A percentile compares a stretch with the other conserved stretches of the same genome.
Conservation (phyloP, 2,329 filamentous ascomycete species). For the Nemania sp. region DNA sequence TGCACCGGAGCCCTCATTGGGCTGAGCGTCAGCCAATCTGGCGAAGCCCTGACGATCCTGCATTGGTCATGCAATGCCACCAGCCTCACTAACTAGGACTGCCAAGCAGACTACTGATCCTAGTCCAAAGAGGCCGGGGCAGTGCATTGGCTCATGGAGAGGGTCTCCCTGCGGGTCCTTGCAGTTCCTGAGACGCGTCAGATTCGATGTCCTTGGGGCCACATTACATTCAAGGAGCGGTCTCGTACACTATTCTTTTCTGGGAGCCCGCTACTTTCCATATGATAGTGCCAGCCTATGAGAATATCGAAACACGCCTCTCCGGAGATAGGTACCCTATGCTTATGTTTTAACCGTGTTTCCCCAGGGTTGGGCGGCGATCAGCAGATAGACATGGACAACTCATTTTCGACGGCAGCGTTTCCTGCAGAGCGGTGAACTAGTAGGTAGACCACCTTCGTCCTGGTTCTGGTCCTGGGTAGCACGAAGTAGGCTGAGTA, state of each 20-base stretch:
- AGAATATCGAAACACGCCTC: no score
- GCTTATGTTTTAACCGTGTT: background rate
- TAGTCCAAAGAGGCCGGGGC: background rate
- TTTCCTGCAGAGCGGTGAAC: no score
- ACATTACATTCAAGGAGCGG: no score
- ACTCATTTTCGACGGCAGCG: no score
- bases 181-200: background rate
- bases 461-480: no score
- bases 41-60: background rate
- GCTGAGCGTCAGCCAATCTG: no score
- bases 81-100: slow-evolving; percentile 3
- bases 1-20: background rate
- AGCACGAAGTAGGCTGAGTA: no score
- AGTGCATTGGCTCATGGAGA: background rate
- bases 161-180: background rate
- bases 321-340: no score
- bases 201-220: background rate
- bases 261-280: background rate
- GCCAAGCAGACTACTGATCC: background rate
- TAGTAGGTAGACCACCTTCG: no score
- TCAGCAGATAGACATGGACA: no score
- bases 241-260: no score
- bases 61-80: background rate
- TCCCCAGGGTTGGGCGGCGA: background rate
- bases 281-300: no score